Percentiles rank a stretch among this genome's conserved stretches.
phyloP scores from a whole-genome alignment of 805 yeast genomes.

The Teunomyces aglyptinius region DNA sequence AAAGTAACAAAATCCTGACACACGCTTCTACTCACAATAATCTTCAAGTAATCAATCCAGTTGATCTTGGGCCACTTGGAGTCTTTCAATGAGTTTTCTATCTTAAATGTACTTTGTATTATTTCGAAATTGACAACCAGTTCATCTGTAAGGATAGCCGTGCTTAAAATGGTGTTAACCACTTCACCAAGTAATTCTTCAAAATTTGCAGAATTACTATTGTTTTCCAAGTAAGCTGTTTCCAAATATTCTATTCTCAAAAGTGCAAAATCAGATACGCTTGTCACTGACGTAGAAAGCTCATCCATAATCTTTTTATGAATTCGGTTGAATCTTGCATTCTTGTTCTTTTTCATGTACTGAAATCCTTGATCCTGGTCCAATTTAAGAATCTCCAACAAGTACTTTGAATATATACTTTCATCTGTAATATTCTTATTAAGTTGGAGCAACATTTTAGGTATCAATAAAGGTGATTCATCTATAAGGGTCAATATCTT shows the following conservation, averaged over 20 bases:
- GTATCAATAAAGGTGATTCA: not conserved
- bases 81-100: constrained; percentile 28
- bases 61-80: constrained; percentile 36
- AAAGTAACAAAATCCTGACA: constrained; percentile 24
- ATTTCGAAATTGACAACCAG: constrained; percentile 23
- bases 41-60: constrained; percentile 36
- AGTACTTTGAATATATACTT: constrained; percentile 26
- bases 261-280: constrained; percentile 23
- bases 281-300: constrained; percentile 17
- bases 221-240: constrained; percentile 21
- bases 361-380: constrained; percentile 28
- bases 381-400: constrained; percentile 31
- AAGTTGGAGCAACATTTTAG: constrained; percentile 11
- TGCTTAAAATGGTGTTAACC: constrained; percentile 15
- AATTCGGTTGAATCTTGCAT: constrained; percentile 21
- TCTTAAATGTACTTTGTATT: constrained; percentile 24
- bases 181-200: constrained; percentile 29
- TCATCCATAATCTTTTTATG: constrained; percentile 33
- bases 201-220: constrained; percentile 6
- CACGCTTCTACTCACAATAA: constrained; percentile 25
- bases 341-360: constrained; percentile 29
- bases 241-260: constrained; percentile 38
- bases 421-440: constrained; percentile 17
- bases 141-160: constrained; percentile 14
- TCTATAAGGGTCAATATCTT: not conserved